Evolutionary conservation across 768 basidiomycete species (phyloP).

Genomic region (Pleurotus tuber-regium): DNA sequence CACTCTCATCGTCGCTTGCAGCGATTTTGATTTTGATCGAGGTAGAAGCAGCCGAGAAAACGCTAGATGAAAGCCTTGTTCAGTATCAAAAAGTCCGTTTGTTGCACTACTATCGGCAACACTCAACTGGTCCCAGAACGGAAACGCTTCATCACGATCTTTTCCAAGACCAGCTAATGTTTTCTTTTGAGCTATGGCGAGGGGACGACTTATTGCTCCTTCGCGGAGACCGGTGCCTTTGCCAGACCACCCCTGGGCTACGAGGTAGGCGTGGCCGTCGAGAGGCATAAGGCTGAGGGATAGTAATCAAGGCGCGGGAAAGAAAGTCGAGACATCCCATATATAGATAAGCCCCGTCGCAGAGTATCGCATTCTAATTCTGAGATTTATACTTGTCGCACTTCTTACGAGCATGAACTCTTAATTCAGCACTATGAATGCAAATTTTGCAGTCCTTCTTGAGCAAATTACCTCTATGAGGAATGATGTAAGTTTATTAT

Average conservation of each 20-base stretch:
- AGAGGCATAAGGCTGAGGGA: conserved; percentile 70
- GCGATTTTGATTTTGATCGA: conserved; percentile 73
- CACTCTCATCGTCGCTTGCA: conserved; percentile 49
- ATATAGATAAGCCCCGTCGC: too few relatives aligned
- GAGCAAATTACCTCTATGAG: too few relatives aligned
- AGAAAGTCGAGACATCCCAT: too few relatives aligned
- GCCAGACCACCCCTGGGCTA: conserved; percentile 86
- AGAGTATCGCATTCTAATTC: too few relatives aligned
- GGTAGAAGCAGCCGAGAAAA: conserved; percentile 81
- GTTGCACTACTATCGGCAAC: too few relatives aligned
- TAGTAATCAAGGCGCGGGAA: too few relatives aligned
- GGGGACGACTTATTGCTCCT: conserved; percentile 73
- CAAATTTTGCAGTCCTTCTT: too few relatives aligned
- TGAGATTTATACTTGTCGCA: too few relatives aligned
- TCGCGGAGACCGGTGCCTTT: conserved; percentile 82
- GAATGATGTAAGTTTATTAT: too few relatives aligned
- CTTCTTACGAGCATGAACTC: too few relatives aligned
- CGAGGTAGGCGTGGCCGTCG: conserved; percentile 69
- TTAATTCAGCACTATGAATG: too few relatives aligned
- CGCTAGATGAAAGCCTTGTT: conserved; percentile 35
- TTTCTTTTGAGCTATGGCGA: conserved; percentile 82
- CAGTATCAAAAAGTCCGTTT: neutral
- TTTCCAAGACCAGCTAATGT: conserved; percentile 86
- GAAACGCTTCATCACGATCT: conserved; percentile 92
- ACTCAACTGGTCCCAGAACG: conserved; percentile 97